Evolutionary conservation across 164 flowering plant species (phyloP).

Genomic region (Vitis riparia): DNA sequence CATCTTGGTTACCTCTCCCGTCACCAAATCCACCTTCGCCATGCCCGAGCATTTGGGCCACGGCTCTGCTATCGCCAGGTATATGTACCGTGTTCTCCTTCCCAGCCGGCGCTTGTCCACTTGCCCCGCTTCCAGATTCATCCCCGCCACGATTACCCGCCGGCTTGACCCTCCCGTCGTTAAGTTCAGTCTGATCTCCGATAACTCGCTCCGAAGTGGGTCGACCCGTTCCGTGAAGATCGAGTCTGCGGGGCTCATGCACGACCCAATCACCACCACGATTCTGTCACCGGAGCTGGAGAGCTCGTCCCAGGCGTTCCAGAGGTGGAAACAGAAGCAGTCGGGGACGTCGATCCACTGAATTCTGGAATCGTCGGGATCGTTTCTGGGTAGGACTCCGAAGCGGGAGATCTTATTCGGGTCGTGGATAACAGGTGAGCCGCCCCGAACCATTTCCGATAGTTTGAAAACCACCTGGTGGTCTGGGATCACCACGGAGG

Average conservation of each 20-base stretch:
- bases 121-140: slow-evolving; percentile 57
- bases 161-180: slow-evolving; percentile 41
- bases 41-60: slow-evolving; percentile 62
- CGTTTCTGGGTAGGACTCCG: slow-evolving; percentile 40
- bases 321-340: slow-evolving; percentile 59
- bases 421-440: slow-evolving; percentile 52
- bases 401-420: slow-evolving; percentile 43
- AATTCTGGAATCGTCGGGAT: slow-evolving; percentile 28
- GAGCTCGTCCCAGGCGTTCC: slow-evolving; percentile 67
- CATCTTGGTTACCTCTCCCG: slow-evolving; percentile 29
- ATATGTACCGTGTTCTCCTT: slow-evolving; percentile 39
- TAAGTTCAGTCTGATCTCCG: slow-evolving; percentile 46
- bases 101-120: slow-evolving; percentile 43
- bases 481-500: slow-evolving; percentile 50
- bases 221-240: slow-evolving; percentile 31
- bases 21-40: slow-evolving; percentile 54
- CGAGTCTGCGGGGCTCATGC: slow-evolving; percentile 64
- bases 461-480: slow-evolving; percentile 60
- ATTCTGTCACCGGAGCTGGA: slow-evolving; percentile 19
- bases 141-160: slow-evolving; percentile 32
- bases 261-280: slow-evolving; percentile 51
- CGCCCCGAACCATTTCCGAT: slow-evolving; percentile 55
- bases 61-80: slow-evolving; percentile 58
- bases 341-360: slow-evolving; percentile 52
- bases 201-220: slow-evolving; percentile 23